Evolutionary conservation across 2,329 filamentous ascomycete species (phyloP), one percentile per base, ranked within the genome.

Genomic region (Tolypocladium ovalisporum): DNA sequence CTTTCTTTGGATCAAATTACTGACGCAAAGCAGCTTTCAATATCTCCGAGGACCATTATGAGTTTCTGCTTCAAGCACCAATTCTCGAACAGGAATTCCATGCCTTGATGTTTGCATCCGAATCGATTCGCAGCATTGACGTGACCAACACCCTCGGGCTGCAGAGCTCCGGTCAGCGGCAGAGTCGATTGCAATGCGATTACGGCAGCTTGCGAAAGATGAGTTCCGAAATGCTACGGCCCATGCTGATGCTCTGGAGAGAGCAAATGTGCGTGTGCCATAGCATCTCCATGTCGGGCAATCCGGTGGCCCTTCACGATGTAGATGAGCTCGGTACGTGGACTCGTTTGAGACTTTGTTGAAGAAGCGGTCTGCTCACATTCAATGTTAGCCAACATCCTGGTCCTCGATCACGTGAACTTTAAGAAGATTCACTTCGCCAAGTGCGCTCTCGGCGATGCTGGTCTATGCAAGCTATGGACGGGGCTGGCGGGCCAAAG

Each of bases 21-120:
- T 59, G 54, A 60, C 36, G 22, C 29, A 24, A 37, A 27, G 58
- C 61, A 72, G 77, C 78, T 32, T 66, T 78, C n/a, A 76, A 74
- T 22, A 72, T 80, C 42, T 73, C 71, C 4, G 73, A 77, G 36
- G 75, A 76, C 12, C 77, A 81, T 61, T 73, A 76, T 42, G 75
- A 78, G 12, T 66, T 77, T 35, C 68, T 82, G 12, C 70, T 76
- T 54, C 73, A 76, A n/a, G 75, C 78, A 15, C 73, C 79, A 1
- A 67, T 83, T 12, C 68, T 84, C 17, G 76, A 79, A 52, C 80
- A 83, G 61, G 81, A 84, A 63, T 74, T 83, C 17, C 79, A 83
- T 52, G 78, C 80, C 1, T 67, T 84, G 24, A 69, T 80, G 1
- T 81, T 83, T 60, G 77, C 79, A 27, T 81, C 80, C 1, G 79